phyloP scores from a whole-genome alignment of 2,329 filamentous ascomycete genomes.

The Chrysoporthe deuterocubensis region DNA sequence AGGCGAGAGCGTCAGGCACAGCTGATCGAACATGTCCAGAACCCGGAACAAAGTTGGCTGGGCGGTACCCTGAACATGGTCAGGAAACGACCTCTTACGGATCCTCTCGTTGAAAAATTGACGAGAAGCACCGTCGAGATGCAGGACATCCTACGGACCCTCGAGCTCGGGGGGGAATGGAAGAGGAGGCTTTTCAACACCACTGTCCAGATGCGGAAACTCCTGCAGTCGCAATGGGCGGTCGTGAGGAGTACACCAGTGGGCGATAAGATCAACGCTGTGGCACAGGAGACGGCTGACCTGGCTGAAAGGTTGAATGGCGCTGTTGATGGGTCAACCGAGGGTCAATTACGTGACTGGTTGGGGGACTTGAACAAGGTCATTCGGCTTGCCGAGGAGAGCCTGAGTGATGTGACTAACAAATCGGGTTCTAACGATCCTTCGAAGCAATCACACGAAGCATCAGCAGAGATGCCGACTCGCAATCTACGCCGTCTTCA shows the following conservation, averaged over 20 bases:
- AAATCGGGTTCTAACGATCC: not conserved
- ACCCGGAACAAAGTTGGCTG: not conserved
- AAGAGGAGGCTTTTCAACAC: slow-evolving; percentile 9
- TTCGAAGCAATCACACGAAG: not conserved
- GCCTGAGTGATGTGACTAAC: not conserved
- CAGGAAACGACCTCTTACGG: not conserved
- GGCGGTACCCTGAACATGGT: not conserved
- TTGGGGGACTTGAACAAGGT: not conserved
- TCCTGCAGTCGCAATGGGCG: not conserved
- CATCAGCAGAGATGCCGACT: not conserved
- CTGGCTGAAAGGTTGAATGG: no score
- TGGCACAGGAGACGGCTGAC: not conserved
- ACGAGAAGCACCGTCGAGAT: slow-evolving; percentile 7
- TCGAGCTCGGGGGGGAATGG: not conserved
- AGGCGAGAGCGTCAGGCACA: slow-evolving; percentile 3
- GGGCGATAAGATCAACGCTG: not conserved
- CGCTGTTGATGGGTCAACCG: not conserved
- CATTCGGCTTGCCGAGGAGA: not conserved
- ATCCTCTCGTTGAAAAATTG: slow-evolving; percentile 5
- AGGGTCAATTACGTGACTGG: not conserved
- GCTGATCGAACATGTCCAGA: not conserved
- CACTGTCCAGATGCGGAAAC: slow-evolving; percentile 9
- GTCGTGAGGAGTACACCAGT: not conserved
- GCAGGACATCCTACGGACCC: slow-evolving; percentile 12
- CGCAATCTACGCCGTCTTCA: not conserved